Percentiles rank a stretch among this genome's conserved stretches.
phyloP scores from a whole-genome alignment of 352 stramenopile genomes.

The Pythium scleroteichum region DNA sequence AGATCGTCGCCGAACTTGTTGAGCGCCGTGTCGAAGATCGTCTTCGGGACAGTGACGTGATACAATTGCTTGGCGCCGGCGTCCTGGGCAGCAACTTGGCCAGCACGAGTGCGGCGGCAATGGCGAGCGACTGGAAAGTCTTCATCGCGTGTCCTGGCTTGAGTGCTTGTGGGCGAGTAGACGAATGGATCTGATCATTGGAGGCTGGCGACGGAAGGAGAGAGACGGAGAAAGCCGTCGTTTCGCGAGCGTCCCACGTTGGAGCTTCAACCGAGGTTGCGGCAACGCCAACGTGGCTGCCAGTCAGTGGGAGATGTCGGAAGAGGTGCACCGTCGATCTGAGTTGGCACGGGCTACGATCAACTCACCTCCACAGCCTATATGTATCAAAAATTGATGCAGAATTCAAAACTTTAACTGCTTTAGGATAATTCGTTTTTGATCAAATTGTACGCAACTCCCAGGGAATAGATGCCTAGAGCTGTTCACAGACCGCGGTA shows the following conservation, averaged over 20 bases:
- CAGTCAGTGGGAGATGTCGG: no score
- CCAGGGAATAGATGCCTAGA: no score
- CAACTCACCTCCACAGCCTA: no score
- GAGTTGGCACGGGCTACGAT: no score
- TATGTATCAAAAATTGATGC: no score
- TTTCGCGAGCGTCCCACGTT: not conserved
- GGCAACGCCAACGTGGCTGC: no score
- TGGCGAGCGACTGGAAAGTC: constrained; percentile 21
- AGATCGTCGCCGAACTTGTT: constrained; percentile 17
- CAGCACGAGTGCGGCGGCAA: constrained; percentile 11
- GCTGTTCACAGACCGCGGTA: not conserved
- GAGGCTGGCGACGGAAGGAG: no score
- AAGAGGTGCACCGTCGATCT: no score
- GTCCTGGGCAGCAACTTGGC: constrained; percentile 18
- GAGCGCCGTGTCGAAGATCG: constrained; percentile 17
- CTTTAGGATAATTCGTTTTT: no score
- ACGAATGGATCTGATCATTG: no score
- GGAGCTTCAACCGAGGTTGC: not conserved
- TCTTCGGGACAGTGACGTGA: constrained; percentile 30
- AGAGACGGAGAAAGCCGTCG: not conserved
- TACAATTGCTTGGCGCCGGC: constrained; percentile 27
- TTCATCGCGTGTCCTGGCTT: constrained; percentile 17
- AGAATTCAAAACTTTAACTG: no score
- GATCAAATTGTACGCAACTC: no score
- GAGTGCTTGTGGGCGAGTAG: constrained; percentile 1